Conservation (phyloP, 345 rosid genomes). For the Dimocarpus longan region DNA sequence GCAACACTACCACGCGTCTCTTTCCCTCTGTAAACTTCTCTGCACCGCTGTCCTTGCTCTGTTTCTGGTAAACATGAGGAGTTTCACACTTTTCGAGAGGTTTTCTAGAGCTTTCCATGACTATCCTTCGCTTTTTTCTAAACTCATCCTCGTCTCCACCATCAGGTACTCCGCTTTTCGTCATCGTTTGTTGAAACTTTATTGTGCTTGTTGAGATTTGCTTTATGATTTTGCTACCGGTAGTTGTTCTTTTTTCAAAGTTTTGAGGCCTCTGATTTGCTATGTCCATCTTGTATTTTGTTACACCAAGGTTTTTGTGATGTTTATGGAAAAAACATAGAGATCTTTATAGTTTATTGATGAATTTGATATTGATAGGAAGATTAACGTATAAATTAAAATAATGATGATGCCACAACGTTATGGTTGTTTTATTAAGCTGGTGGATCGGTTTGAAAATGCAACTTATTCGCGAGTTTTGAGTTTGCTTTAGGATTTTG, state of each 20-base stretch:
- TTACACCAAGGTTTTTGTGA: neutral
- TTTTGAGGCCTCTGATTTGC: too few relatives aligned
- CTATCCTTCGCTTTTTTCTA: slow-evolving; percentile 67
- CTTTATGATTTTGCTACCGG: neutral
- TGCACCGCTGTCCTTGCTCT: neutral
- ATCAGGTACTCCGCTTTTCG: slow-evolving; percentile 54
- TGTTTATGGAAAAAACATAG: neutral
- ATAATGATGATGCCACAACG: neutral
- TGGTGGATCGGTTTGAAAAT: too few relatives aligned
- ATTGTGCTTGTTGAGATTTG: neutral
- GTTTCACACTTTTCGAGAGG: slow-evolving; percentile 53
- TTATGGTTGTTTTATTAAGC: too few relatives aligned
- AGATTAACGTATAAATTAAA: neutral
- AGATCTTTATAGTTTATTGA: neutral
- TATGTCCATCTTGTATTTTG: neutral
- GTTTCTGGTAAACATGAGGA: slow-evolving; percentile 49
- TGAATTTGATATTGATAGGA: neutral
- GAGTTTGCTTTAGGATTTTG: neutral
- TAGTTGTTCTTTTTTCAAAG: neutral
- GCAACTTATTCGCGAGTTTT: too few relatives aligned
- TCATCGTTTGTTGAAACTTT: too few relatives aligned
- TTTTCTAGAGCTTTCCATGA: slow-evolving; percentile 68
- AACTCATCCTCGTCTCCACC: slow-evolving; percentile 71
- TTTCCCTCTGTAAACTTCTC: neutral
- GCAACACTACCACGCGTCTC: slow-evolving; percentile 22